Conservation (phyloP, 2,329 filamentous ascomycete species). For the Pseudocercospora fijiensis region DNA sequence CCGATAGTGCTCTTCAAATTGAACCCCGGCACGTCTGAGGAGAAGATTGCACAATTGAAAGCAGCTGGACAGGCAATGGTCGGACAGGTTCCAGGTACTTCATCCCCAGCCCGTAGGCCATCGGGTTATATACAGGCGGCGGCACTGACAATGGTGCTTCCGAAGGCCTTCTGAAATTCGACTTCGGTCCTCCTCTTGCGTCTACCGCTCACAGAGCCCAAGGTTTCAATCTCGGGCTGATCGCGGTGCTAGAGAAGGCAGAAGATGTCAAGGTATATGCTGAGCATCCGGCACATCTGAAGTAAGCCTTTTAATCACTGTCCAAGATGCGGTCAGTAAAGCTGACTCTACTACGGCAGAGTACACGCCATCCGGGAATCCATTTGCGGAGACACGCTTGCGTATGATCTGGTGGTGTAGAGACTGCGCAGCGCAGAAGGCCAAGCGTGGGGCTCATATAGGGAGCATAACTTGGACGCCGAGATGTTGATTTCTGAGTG, state of each 20-base stretch:
- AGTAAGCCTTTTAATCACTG: constrained; percentile 34
- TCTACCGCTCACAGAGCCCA: constrained; percentile 45
- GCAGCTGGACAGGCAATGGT: constrained; percentile 25
- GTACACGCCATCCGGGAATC: constrained; percentile 25
- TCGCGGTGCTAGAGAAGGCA: constrained; percentile 48
- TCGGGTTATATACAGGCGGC: background rate
- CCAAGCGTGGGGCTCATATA: background rate
- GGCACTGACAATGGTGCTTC: background rate
- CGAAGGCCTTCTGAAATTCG: constrained; percentile 24
- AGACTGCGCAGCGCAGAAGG: background rate
- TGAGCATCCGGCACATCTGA: constrained; percentile 47
- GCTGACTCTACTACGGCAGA: constrained; percentile 7
- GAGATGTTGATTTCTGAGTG: background rate
- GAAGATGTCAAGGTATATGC: constrained; percentile 47
- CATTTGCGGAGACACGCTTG: constrained; percentile 27
- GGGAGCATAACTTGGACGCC: background rate
- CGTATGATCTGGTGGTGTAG: constrained; percentile 29
- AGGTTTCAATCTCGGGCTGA: constrained; percentile 48
- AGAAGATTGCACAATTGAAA: constrained; percentile 25
- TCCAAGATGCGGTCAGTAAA: background rate
- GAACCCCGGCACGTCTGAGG: constrained; percentile 22
- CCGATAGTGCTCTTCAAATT: constrained; percentile 30
- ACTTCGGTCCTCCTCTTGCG: constrained; percentile 38
- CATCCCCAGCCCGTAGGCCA: background rate
- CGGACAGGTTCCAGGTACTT: constrained; percentile 24